Evolutionary conservation across 2,329 filamentous ascomycete species (phyloP), one percentile per base, ranked within the genome.

Genomic region (Monosporascus cannonballus): DNA sequence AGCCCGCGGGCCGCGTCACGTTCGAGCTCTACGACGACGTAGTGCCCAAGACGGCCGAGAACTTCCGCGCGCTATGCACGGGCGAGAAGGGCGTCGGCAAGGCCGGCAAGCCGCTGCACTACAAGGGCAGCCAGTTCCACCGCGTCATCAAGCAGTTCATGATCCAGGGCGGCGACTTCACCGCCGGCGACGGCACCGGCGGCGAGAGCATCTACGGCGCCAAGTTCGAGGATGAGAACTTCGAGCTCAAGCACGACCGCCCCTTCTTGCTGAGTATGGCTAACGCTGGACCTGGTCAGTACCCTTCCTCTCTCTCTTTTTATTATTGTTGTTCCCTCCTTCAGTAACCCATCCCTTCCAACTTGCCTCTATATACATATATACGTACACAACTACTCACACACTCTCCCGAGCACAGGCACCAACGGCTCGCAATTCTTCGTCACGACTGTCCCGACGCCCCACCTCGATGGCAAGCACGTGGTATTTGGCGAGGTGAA

Each of bases 381-480:
- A 38, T 41, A 48, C 30, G 37, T 25, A 46, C 24, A 44, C 24
- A 22, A 22, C 48, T 38, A 48, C 47, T 60, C 30, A 47, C 51
- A 6, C 3, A 11, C 22, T 30, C 18, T 30, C 51, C 52, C 56
- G 51, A 51, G 47, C 30, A 18, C 60, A 89, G 86, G 87, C 64
- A 96, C 94, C 70, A 99, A 99, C 70, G 94, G 94, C 66, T 95
- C 89, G 49, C 94, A 99, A 68, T 99, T 99, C 82, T 99, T 99
- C 81, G 78, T 97, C 64, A 99, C 94, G 48, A 97, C 94, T 17
- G 90, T 96, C 30, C 80, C 86, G n/a, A 97, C 94, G 15, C 92
- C 91, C 47, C 94, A 97, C 71, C 83, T 97, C 39, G 92, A 99
- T 70, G 84, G 84, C 69, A 99, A 99, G 79, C 93, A 99, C 74